Conservation (phyloP, 495 filamentous ascomycete species). For the Hyaloscypha finlandica region DNA sequence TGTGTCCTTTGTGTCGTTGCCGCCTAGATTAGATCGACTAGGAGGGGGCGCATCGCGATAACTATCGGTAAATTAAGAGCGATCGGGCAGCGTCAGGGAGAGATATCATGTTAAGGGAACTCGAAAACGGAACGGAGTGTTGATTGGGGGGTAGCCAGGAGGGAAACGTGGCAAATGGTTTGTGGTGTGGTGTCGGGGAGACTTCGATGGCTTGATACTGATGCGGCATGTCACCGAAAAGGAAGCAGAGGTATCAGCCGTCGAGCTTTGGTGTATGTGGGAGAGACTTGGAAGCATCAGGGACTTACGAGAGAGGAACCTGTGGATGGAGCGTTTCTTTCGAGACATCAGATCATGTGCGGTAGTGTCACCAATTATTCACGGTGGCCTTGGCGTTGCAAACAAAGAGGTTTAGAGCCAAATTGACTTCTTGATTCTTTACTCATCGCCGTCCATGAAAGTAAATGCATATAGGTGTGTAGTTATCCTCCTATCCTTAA, state of each 20-base stretch:
- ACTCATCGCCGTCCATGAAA: neutral
- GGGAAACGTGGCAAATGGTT: neutral
- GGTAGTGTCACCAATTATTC: no score
- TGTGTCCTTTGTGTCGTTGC: no score
- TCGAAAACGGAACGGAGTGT: no score
- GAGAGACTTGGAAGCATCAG: neutral
- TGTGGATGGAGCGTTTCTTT: neutral
- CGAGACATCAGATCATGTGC: no score
- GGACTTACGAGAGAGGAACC: neutral
- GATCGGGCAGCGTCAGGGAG: neutral
- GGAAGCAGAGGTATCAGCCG: neutral
- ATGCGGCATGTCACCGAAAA: neutral
- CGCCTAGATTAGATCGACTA: no score
- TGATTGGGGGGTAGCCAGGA: neutral
- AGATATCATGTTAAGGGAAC: no score
- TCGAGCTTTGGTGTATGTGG: neutral
- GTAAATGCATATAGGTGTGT: neutral
- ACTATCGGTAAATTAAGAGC: neutral
- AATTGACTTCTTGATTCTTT: no score
- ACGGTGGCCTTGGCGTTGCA: no score
- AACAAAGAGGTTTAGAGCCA: no score
- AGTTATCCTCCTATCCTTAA: neutral
- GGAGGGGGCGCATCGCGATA: conserved; percentile 5
- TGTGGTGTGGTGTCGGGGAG: neutral
- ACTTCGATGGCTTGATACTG: neutral